A percentile compares a stretch with the other conserved stretches of the same genome.
Evolutionary conservation across 2,329 filamentous ascomycete genomes (phyloP).

Genomic region (Penicillium sp.): DNA sequence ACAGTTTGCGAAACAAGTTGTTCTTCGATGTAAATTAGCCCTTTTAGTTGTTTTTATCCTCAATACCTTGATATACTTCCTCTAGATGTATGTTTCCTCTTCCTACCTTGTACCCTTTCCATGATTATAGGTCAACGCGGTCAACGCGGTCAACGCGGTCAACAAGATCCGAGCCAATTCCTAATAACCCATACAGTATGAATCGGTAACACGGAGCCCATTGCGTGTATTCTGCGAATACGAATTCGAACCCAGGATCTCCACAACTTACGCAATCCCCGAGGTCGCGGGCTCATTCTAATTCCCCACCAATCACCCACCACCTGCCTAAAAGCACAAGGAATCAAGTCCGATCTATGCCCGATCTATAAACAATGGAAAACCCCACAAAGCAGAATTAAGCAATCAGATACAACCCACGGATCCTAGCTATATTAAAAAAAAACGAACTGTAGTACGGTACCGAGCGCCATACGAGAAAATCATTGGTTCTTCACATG

Average conservation of each 20-base stretch:
- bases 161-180: background rate
- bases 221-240: background rate
- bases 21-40: conserved; percentile 8
- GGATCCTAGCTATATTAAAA: background rate
- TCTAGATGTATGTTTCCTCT: background rate
- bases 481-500: background rate
- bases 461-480: background rate
- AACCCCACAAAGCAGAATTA: background rate
- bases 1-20: conserved; percentile 5
- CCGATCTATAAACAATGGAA: background rate
- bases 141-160: background rate
- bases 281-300: background rate
- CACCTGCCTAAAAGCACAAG: background rate
- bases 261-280: background rate
- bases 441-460: background rate
- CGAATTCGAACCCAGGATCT: background rate
- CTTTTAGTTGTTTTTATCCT: background rate
- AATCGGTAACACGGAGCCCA: background rate
- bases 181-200: no score
- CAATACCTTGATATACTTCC: background rate
- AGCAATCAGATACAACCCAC: background rate
- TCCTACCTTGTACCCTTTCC: background rate
- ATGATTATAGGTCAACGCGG: background rate
- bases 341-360: background rate
- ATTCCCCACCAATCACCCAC: background rate